phyloP scores from a whole-genome alignment of 306 rosid species.

The Cicer bijugum region DNA sequence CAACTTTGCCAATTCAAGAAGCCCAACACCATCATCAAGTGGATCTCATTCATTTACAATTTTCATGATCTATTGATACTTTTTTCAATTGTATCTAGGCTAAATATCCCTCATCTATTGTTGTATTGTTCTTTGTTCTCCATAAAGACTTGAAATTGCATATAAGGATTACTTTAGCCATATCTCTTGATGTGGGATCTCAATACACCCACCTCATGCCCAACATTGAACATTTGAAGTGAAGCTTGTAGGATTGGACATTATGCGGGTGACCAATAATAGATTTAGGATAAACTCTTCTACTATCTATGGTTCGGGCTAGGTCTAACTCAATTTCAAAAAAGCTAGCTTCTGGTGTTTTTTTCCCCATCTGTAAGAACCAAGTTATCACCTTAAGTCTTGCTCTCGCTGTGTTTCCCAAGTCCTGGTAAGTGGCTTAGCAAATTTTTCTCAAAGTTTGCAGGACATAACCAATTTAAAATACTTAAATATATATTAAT shows the following conservation, averaged over 20 bases:
- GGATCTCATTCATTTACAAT: no score
- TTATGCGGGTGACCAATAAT: background rate
- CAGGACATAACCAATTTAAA: background rate
- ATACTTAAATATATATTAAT: background rate
- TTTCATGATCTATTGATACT: no score
- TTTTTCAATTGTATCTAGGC: background rate
- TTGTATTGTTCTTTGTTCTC: background rate
- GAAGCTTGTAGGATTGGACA: background rate
- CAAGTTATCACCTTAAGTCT: background rate
- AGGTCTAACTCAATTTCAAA: background rate
- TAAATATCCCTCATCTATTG: background rate
- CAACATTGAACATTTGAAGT: background rate
- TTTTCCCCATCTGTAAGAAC: background rate
- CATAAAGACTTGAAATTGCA: background rate
- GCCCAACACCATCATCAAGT: no score
- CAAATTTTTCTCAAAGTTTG: conserved; percentile 6
- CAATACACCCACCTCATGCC: background rate
- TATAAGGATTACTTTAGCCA: background rate
- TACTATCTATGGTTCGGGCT: background rate
- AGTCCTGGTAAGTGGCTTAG: background rate
- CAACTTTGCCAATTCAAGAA: no score
- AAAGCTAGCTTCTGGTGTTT: background rate
- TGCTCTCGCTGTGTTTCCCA: conserved; percentile 5
- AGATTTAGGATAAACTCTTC: background rate
- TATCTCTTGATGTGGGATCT: background rate